Base-by-base conservation (phyloP, 257 asterid genomes). In the Rehmannia glutinosa region DNA sequence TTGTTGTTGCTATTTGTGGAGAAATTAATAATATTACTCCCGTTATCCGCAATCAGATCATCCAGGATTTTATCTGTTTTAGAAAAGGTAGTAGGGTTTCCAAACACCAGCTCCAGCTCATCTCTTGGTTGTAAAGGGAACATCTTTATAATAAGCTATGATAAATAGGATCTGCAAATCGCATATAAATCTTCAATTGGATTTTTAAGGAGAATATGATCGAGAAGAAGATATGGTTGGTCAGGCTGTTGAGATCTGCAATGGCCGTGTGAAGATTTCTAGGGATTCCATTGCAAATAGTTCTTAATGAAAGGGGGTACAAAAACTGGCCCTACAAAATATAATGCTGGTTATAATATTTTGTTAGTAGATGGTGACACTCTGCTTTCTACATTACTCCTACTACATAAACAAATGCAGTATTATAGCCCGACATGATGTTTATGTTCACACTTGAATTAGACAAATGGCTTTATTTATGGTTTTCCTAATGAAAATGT, bases 91-190 rank as follows among this genome's bases (percentile, higher is more conserved):
- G 61, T 20, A 30, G 75, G 74, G 71, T 4, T 23, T 47, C 62
- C 68, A 30, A 73, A 80, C 17, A 68, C 70, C 56, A 73, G 39
- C 57, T 76, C 70, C 56, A 73, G 39, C 57, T 76, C 73, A 33
- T 8, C 73, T 7, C 45, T 47, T n/a, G 71, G 75, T 30, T 80
- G 72, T n/a, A 67, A 62, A 41, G 77, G 64, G 36, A 72, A 66
- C 80, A 80, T 80, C 32, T 21, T 42, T 16, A 6, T 39, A 8
- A 11, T 15, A 15, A 20, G 16, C 8, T 25, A 33, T 62, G 2
- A 1, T n/a, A n/a, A n/a, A n/a, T n/a, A 19, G 10, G 70, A 68
- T 75, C 69, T 65, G 42, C 39, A 51, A 42, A 62, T 20, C 59
- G 19, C 9, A n/a, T n/a, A n/a, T n/a, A n/a, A n/a, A 39, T 28